Percentiles rank a stretch among this genome's conserved stretches.
Evolutionary conservation across 169 alveolate genomes (phyloP).

Genomic region (Miamiensis avidus): DNA sequence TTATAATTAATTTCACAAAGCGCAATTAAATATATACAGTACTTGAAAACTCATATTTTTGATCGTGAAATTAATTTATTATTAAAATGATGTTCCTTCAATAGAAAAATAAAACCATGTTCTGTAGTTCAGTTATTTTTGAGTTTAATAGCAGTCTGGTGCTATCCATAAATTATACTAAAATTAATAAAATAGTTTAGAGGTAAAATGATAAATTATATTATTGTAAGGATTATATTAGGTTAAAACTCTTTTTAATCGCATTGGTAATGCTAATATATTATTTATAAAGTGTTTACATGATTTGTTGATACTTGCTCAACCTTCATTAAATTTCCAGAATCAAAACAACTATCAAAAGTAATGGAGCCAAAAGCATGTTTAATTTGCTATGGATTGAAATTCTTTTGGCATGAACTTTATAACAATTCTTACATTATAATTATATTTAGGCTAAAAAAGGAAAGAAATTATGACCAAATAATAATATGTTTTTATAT

Average conservation of each 20-base stretch:
- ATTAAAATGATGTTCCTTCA: conserved; percentile 21
- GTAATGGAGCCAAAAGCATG: conserved; percentile 37
- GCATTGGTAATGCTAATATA: background rate
- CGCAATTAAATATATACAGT: background rate
- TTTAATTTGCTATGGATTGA: conserved; percentile 20
- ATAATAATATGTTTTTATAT: no score
- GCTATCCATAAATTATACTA: conserved; percentile 60
- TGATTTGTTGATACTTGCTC: conserved; percentile 27
- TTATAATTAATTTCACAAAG: background rate
- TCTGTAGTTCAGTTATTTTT: conserved; percentile 35
- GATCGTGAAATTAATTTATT: conserved; percentile 38
- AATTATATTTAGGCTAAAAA: background rate
- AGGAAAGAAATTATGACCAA: background rate
- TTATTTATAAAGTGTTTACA: background rate
- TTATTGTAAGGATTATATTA: conserved; percentile 14
- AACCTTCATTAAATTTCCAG: conserved; percentile 58
- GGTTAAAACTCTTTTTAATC: conserved; percentile 34
- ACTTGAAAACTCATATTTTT: conserved; percentile 54
- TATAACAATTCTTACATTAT: background rate
- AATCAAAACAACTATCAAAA: conserved; percentile 55
- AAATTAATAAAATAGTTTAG: background rate
- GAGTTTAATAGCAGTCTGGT: conserved; percentile 51
- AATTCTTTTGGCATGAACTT: background rate
- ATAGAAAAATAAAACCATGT: conserved; percentile 61
- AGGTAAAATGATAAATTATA: background rate